Evolutionary conservation across 2,329 filamentous ascomycete genomes (phyloP), one percentile per base, ranked within the genome.

Genomic region (Clathrospora elynae): DNA sequence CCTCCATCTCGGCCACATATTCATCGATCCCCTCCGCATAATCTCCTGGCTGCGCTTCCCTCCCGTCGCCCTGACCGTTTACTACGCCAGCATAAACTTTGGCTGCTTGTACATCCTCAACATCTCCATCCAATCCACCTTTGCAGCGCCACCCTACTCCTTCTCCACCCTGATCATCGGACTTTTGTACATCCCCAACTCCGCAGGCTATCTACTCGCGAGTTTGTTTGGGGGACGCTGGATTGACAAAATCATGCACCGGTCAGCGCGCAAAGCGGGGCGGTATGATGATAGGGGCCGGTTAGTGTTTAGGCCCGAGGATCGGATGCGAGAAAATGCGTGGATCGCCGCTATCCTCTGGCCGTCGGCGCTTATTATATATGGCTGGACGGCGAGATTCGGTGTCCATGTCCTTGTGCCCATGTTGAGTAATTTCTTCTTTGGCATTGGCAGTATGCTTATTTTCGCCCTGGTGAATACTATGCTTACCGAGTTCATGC

Each of bases 401-500:
- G 66, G 67, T 2, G 49, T 68, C 3, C 49, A 61, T 24, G 70
- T 67, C 63, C 36, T 68, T 9, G 57, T 59, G 0, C 68, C 70
- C 3, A 68, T 71, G 64, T 50, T 71, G 9, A 62, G 64, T 3
- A 72, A 71, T 34, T 72, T 72, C 55, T 71, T 71, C 55, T 72
- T 72, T 35, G 70, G 70, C 20, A 47, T 71, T 13, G 69, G 70
- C 5, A 58, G 49, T 16, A 72, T 72, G 70, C 53, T 72, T 3
- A 65, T 72, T 22, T 72, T 72, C 46, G 55, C 58, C 5, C 57
- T 71, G 11, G 58, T 64, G 0, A 65, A 63, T 3, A 72, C 70
- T 8, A 72, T 72, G 68, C 53, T 72, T 5, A 72, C 70, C 0
- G 70, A 72, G 49, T 71, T 72, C 37, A 67, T 72, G 64, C 68